These are phyloP conservation scores for Moesziomyces parantarcticus DNA, from an alignment of 1,284 basidiomycete species.

Conservation along the genomic window DNA sequence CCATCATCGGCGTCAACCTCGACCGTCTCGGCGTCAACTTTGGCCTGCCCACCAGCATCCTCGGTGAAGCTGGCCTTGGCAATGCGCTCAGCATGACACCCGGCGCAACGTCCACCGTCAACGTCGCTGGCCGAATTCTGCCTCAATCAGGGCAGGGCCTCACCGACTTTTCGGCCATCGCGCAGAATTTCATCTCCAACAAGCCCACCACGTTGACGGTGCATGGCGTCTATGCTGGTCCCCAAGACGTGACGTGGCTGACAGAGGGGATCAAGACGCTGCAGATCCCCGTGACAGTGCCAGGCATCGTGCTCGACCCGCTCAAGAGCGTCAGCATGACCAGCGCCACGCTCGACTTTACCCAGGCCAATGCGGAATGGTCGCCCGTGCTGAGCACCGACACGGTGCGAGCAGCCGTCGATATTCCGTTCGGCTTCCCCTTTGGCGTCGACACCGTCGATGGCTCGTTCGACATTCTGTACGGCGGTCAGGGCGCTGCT, in stretches of 20 bases:
- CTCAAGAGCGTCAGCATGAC: slow-evolving; percentile 77
- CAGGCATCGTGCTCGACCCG: slow-evolving; percentile 76
- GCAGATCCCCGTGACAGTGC: slow-evolving; percentile 74
- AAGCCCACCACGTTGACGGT: slow-evolving; percentile 75
- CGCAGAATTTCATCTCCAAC: slow-evolving; percentile 80
- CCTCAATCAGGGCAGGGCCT: slow-evolving; percentile 74
- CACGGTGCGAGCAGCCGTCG: slow-evolving; percentile 75
- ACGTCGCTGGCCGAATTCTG: slow-evolving; percentile 75
- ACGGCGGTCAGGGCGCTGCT: slow-evolving; percentile 74
- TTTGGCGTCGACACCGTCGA: slow-evolving; percentile 75
- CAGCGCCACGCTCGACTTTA: slow-evolving; percentile 75
- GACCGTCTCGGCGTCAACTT: slow-evolving; percentile 75
- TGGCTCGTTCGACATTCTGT: slow-evolving; percentile 75
- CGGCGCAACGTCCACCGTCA: slow-evolving; percentile 72
- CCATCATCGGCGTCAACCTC: slow-evolving; percentile 79
- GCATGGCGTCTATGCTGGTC: slow-evolving; percentile 75
- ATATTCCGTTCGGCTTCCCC: slow-evolving; percentile 78
- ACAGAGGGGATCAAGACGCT: slow-evolving; percentile 79
- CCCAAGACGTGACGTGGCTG: slow-evolving; percentile 76
- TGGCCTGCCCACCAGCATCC: slow-evolving; percentile 72
- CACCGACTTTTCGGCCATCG: slow-evolving; percentile 74
- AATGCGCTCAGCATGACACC: slow-evolving; percentile 74
- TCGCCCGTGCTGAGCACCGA: slow-evolving; percentile 74
- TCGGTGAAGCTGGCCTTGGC: slow-evolving; percentile 74
- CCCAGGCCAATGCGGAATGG: slow-evolving; percentile 70